Base-by-base conservation (phyloP, 2,329 filamentous ascomycete genomes). In the Colletotrichum spinosum region DNA sequence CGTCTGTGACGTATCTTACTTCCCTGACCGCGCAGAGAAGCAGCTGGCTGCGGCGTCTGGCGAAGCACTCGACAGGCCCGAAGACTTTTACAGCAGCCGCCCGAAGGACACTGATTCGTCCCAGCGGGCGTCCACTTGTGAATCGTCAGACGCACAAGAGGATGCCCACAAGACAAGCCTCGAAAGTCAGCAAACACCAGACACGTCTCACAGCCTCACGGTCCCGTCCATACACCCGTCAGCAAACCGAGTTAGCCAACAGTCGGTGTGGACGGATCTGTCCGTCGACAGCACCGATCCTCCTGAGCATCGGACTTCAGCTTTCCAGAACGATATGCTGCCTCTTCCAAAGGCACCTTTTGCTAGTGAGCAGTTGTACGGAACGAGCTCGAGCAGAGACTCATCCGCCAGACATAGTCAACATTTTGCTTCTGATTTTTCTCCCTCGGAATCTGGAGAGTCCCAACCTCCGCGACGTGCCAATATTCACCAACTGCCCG, bases 201-300 rank as follows among this genome's bases (percentile, higher is more conserved):
- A 80, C 50, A 79, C 79, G 17, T 77, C 81, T 12, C 79, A 79
- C 59, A 83, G 78, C 60, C 76, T 88, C 8, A 75, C 77, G 55
- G 79, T 87, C 12, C 86, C 85, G 11, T 74, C 79, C 54, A 73
- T 80, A 69, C 71, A 80, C 54, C 72, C 79, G 55, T 74, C 80
- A 46, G 74, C 77, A 65, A 79, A 87, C 64, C 80, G 86, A 42
- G 75, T 77, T 17, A 88, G 86, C 67, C 84, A 86, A 53, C 82
- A 84, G 58, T 87, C 86, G 2, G 78, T 81, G n/a, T 89, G 86
- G 86, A 88, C 86, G 34, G 86, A 89, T 70, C 83, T 85, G 65
- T 87, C 86, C 0, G 77, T 88, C 9, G 84, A 85, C 13, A 88
- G 84, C 63, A 80, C 78, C 17, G 83, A 85, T 37, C 77, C 77